Evolutionary conservation across 208 protist genomes (phyloP).

Genomic region (Blastocrithidia nonstop): DNA sequence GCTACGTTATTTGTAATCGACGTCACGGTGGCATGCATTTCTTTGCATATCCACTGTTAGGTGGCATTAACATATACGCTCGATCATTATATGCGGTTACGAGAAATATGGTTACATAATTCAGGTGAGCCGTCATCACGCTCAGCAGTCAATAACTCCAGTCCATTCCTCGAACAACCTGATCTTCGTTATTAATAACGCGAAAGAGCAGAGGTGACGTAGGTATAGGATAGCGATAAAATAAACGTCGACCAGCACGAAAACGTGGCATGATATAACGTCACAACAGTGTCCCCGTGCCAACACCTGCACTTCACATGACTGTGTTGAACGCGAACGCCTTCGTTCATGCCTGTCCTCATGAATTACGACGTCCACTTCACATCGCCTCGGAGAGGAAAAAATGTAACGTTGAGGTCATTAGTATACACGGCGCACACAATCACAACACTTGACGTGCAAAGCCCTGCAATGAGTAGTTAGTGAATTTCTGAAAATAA

Average conservation of each 20-base stretch:
- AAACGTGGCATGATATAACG: conserved; percentile 35
- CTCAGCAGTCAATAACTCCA: conserved; percentile 71
- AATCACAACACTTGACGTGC: conserved; percentile 66
- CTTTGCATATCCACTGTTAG: conserved; percentile 45
- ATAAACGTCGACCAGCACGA: conserved; percentile 35
- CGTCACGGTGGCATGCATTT: conserved; percentile 72
- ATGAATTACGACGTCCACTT: conserved; percentile 57
- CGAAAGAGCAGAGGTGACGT: conserved; percentile 57
- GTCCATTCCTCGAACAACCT: conserved; percentile 76
- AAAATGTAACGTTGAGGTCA: conserved; percentile 58
- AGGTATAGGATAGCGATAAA: conserved; percentile 65
- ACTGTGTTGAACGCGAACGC: conserved; percentile 48
- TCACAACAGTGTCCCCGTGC: conserved; percentile 42
- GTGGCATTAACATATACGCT: conserved; percentile 75
- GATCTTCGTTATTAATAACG: conserved; percentile 7
- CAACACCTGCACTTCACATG: conserved; percentile 33
- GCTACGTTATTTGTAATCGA: too few species aligned
- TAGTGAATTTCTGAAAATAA: conserved; percentile 38
- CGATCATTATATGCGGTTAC: conserved; percentile 56
- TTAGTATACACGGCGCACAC: conserved; percentile 37
- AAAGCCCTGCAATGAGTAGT: conserved; percentile 62
- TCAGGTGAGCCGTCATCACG: conserved; percentile 45
- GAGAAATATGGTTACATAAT: conserved; percentile 36
- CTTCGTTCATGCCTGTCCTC: conserved; percentile 81
- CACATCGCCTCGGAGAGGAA: conserved; percentile 79